Base-by-base conservation (phyloP, 306 rosid species). In the Oemleria cerasiformis region DNA sequence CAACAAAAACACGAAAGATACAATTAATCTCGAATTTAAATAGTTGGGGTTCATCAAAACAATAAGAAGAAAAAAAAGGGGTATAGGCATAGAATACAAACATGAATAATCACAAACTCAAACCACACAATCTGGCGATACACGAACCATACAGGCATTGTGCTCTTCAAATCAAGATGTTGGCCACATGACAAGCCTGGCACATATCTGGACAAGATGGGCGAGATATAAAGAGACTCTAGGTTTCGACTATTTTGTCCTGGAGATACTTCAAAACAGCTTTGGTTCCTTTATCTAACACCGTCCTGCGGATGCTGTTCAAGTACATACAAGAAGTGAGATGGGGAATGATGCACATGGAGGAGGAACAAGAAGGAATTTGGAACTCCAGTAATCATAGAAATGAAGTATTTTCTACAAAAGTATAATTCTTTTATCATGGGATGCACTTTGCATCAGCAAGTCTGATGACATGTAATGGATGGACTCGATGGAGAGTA, bases 211-310 rank as follows among this genome's bases (percentile, higher is more conserved):
- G 43, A 49, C 20, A 71, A 9, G 1, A 17, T 11, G 48, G 60
- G 30, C 39, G 57, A 8, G 44, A 50, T 3, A 3, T 2, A 34
- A 47, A 68, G 30, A 74, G 15, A 20, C 63, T 50, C 76, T 83
- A 83, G 14, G 68, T 61, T 72, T 85, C 92, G 21, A 88, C 73
- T 62, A 90, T 84, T 84, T 77, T 90, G 83, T 88, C 97, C 86
- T 80, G 87, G 85, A 92, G 86, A 87, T 92, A 92, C 40, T 76
- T 43, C 75, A 90, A 81, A 68, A 92, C 85, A 75, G 88, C 90
- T 83, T 92, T 92, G 63, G 98, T 88, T 77, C 98, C 98, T 85
- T 75, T 84, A 60, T 88, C 92, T 76, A 92, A 84, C 54, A 90
- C 81, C 45, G 96, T 12, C 89, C 97, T 87, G 77, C 98, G 88